phyloP scores from a whole-genome alignment of 176 grass and related monocot species.

The Paspalum notatum region DNA sequence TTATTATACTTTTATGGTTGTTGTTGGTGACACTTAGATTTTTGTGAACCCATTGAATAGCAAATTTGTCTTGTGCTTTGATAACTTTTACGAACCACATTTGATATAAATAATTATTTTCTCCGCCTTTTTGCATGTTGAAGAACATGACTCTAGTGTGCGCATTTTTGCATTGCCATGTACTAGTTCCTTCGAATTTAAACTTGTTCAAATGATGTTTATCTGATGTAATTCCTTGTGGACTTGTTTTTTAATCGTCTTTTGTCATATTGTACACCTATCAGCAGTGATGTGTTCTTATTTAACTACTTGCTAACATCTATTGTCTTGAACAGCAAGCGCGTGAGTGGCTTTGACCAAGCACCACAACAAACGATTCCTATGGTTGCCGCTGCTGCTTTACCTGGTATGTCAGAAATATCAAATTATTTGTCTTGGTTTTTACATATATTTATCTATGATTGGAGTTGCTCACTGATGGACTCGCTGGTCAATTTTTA shows the following conservation, averaged over 20 bases:
- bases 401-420: slow-evolving; percentile 56
- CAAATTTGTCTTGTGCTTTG: slow-evolving; percentile 13
- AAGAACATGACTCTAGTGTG: background rate
- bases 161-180: background rate
- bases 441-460: slow-evolving; percentile 34
- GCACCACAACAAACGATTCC: slow-evolving; percentile 57
- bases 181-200: background rate
- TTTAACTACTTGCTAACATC: slow-evolving; percentile 40
- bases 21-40: background rate
- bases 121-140: background rate
- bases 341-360: slow-evolving; percentile 94
- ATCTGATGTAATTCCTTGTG: background rate
- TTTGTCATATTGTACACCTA: slow-evolving; percentile 8
- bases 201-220: background rate
- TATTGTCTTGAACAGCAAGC: slow-evolving; percentile 63
- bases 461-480: background rate
- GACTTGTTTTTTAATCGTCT: background rate
- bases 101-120: background rate
- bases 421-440: slow-evolving; percentile 19
- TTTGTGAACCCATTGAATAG: background rate
- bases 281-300: background rate
- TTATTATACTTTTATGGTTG: no score
- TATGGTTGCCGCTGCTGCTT: slow-evolving; percentile 38
- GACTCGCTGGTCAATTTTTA: slow-evolving; percentile 23
- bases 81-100: background rate